Conservation (phyloP, 108 stramenopile species). For the Nannochloropsis granulata region DNA sequence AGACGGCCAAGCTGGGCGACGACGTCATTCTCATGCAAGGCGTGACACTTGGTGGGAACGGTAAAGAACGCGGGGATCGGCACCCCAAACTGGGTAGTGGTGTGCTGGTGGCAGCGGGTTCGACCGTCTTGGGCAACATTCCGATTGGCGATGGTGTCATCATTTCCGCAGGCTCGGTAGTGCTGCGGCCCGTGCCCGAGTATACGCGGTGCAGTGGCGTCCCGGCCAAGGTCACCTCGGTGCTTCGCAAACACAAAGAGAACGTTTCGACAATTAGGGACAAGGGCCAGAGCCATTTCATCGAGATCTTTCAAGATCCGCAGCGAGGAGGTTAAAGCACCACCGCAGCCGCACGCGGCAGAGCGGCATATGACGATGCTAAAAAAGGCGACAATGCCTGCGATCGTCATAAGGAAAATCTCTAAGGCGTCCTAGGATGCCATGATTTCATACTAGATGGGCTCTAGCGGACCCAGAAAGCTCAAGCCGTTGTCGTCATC, state of each 20-base stretch:
- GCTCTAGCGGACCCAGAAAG: constrained; percentile 1
- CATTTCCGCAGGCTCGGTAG: constrained; percentile 20
- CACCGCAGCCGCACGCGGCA: neutral
- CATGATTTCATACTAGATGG: neutral
- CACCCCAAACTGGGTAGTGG: constrained; percentile 73
- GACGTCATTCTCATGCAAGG: constrained; percentile 64
- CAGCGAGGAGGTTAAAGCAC: neutral
- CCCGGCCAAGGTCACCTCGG: constrained; percentile 9
- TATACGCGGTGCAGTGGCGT: constrained; percentile 9
- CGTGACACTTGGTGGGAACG: constrained; percentile 77
- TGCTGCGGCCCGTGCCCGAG: constrained; percentile 5
- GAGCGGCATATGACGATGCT: too few species aligned
- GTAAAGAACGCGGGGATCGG: constrained; percentile 69
- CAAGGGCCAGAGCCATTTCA: neutral
- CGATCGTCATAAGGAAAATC: neutral
- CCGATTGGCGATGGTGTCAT: constrained; percentile 26
- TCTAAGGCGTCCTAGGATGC: too few species aligned
- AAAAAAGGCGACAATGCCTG: too few species aligned
- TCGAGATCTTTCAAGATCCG: neutral
- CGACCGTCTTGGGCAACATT: constrained; percentile 66
- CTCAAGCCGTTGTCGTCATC: constrained; percentile 8
- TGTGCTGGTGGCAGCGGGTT: constrained; percentile 54
- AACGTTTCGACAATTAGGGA: neutral
- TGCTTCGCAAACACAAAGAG: neutral
- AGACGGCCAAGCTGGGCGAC: constrained; percentile 71